Evolutionary conservation across 2,329 filamentous ascomycete genomes (phyloP).

Genomic region (Cephalotrichum gorgonifer): DNA sequence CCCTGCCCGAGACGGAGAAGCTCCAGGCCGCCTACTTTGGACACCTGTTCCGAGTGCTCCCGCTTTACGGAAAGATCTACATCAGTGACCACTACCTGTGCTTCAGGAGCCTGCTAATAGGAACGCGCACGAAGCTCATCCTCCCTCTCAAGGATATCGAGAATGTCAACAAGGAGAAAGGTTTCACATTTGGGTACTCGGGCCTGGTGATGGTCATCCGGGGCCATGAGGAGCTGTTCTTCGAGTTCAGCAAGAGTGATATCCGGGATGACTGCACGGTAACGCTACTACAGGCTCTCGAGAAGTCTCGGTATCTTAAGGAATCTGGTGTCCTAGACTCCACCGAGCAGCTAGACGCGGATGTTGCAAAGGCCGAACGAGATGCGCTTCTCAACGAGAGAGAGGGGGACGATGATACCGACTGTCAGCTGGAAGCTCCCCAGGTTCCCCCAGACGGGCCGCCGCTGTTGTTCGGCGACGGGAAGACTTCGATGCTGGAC

Average conservation of each 20-base stretch:
- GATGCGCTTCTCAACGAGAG: constrained; percentile 54
- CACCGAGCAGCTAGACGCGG: constrained; percentile 60
- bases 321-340: constrained; percentile 59
- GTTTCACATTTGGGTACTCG: constrained; percentile 83
- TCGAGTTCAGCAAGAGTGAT: constrained; percentile 74
- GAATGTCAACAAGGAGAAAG: constrained; percentile 89
- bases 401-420: constrained; percentile 30
- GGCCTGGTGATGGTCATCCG: constrained; percentile 88
- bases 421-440: constrained; percentile 16
- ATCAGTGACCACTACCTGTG: constrained; percentile 81
- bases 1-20: constrained; percentile 71
- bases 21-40: constrained; percentile 86
- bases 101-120: constrained; percentile 82
- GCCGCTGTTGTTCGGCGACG: constrained; percentile 81
- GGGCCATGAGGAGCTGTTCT: constrained; percentile 92
- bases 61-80: constrained; percentile 94
- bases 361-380: constrained; percentile 70
- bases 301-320: constrained; percentile 58
- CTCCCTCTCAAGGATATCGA: constrained; percentile 85
- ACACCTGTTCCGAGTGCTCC: constrained; percentile 80
- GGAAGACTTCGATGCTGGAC: constrained; percentile 75
- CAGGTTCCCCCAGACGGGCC: constrained; percentile 40
- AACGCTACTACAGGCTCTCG: constrained; percentile 66
- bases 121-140: constrained; percentile 85
- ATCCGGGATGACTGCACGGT: constrained; percentile 82